Percentiles rank a stretch among this genome's conserved stretches.
These are phyloP conservation scores for Selaginella moellendorffii DNA, from an alignment of 75 land plant species.

Conservation along the genomic window DNA sequence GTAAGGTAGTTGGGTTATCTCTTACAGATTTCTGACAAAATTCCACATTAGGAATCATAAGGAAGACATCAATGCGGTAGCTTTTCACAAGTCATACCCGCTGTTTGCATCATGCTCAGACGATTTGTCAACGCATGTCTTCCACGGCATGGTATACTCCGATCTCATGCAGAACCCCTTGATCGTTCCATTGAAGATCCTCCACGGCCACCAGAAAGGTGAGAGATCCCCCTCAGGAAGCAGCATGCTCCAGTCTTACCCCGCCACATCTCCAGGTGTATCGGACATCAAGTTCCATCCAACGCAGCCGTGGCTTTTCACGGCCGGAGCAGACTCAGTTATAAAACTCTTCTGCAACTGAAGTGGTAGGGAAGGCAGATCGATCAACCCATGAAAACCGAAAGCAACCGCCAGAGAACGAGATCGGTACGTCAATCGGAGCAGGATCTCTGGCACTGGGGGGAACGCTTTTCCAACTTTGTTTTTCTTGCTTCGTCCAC, in stretches of 20 bases:
- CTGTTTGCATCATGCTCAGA: slow-evolving; percentile 87
- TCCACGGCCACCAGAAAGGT: slow-evolving; percentile 50
- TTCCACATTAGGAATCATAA: slow-evolving; percentile 84
- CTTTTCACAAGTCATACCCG: slow-evolving; percentile 72
- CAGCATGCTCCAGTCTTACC: too few species aligned
- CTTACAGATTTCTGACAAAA: too few species aligned
- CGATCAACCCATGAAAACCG: too few species aligned
- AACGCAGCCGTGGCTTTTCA: slow-evolving; percentile 88
- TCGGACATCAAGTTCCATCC: slow-evolving; percentile 86
- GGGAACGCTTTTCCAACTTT: too few species aligned
- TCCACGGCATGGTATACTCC: slow-evolving; percentile 95
- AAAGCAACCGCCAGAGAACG: too few species aligned
- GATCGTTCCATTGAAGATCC: slow-evolving; percentile 77
- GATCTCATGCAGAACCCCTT: slow-evolving; percentile 93
- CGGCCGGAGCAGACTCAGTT: slow-evolving; percentile 78
- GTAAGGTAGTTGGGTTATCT: slow-evolving; percentile 16
- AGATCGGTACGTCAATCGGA: too few species aligned
- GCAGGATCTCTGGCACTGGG: too few species aligned
- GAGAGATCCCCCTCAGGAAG: too few species aligned
- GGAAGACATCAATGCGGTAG: slow-evolving; percentile 69
- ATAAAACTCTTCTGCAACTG: slow-evolving; percentile 58
- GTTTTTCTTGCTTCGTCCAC: too few species aligned
- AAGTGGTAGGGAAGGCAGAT: too few species aligned
- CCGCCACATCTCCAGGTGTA: slow-evolving; percentile 51
- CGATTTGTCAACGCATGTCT: slow-evolving; percentile 80